These are phyloP conservation scores for Epichloe uncinata DNA, from an alignment of 2,329 filamentous ascomycete genomes.

Conservation along the genomic window DNA sequence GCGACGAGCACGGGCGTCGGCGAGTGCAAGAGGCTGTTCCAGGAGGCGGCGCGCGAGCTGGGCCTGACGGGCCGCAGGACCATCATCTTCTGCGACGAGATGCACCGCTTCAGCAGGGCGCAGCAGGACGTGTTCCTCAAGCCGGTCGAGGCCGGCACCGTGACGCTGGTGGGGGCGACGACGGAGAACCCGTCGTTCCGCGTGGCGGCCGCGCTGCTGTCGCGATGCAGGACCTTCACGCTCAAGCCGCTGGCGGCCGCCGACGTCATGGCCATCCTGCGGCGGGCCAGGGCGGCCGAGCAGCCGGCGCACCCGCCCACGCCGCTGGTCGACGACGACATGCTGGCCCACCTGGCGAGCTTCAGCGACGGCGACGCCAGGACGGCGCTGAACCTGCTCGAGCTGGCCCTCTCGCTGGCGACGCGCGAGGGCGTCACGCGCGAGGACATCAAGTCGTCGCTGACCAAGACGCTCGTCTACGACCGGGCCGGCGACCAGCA, in stretches of 20 bases:
- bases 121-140: conserved; percentile 93
- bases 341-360: conserved; percentile 68
- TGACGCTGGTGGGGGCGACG: conserved; percentile 88
- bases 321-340: conserved; percentile 58
- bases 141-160: conserved; percentile 79
- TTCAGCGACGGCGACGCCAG: conserved; percentile 90
- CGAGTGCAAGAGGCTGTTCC: conserved; percentile 87
- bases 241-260: conserved; percentile 60
- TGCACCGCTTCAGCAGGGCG: conserved; percentile 79
- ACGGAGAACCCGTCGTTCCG: conserved; percentile 97
- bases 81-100: conserved; percentile 96
- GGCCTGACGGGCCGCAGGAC: conserved; percentile 76
- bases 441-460: conserved; percentile 61
- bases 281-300: conserved; percentile 58
- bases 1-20: conserved; percentile 77
- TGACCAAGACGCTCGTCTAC: conserved; percentile 90
- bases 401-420: conserved; percentile 66
- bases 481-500: conserved; percentile 92
- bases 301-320: conserved; percentile 26
- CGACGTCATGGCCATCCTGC: conserved; percentile 60
- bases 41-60: conserved; percentile 69
- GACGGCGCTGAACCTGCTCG: conserved; percentile 82
- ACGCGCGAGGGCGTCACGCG: conserved; percentile 50
- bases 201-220: conserved; percentile 74
- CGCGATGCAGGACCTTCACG: conserved; percentile 82